These are phyloP conservation scores for Talaromyces adpressus DNA, from an alignment of 495 filamentous ascomycete genomes.

Conservation along the genomic window DNA sequence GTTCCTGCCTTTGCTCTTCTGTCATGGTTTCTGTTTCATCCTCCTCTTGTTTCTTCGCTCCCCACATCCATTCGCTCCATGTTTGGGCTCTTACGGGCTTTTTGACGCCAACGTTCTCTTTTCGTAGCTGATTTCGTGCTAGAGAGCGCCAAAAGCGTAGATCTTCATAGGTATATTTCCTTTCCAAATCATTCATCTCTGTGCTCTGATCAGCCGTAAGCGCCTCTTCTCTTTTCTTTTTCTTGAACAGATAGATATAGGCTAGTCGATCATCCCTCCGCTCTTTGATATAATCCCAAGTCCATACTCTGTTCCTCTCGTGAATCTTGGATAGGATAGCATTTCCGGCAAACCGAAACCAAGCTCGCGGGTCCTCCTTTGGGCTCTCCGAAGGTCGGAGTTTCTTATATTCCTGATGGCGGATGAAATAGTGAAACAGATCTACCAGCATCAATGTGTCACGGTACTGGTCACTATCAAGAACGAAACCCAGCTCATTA, in stretches of 20 bases:
- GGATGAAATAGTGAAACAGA: slow-evolving; percentile 95
- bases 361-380: slow-evolving; percentile 86
- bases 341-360: slow-evolving; percentile 83
- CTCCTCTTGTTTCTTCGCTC: slow-evolving; percentile 60
- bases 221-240: slow-evolving; percentile 71
- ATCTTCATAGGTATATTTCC: slow-evolving; percentile 90
- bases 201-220: slow-evolving; percentile 60
- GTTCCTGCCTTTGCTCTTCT: slow-evolving; percentile 90
- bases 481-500: slow-evolving; percentile 89
- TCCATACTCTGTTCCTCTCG: slow-evolving; percentile 81
- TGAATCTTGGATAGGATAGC: slow-evolving; percentile 90
- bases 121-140: slow-evolving; percentile 87
- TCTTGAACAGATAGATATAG: slow-evolving; percentile 95
- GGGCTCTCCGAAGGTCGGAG: slow-evolving; percentile 77
- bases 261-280: slow-evolving; percentile 80
- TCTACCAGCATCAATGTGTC: slow-evolving; percentile 97
- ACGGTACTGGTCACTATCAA: slow-evolving; percentile 95
- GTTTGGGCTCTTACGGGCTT: slow-evolving; percentile 59
- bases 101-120: slow-evolving; percentile 82
- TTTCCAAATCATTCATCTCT: slow-evolving; percentile 69
- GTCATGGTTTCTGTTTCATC: slow-evolving; percentile 75
- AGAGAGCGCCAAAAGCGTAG: slow-evolving; percentile 93
- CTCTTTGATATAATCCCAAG: slow-evolving; percentile 90
- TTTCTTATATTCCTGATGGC: slow-evolving; percentile 95
- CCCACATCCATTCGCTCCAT: slow-evolving; percentile 88